Evolutionary conservation across 306 rosid genomes (phyloP).

Genomic region (Neltuma alba): DNA sequence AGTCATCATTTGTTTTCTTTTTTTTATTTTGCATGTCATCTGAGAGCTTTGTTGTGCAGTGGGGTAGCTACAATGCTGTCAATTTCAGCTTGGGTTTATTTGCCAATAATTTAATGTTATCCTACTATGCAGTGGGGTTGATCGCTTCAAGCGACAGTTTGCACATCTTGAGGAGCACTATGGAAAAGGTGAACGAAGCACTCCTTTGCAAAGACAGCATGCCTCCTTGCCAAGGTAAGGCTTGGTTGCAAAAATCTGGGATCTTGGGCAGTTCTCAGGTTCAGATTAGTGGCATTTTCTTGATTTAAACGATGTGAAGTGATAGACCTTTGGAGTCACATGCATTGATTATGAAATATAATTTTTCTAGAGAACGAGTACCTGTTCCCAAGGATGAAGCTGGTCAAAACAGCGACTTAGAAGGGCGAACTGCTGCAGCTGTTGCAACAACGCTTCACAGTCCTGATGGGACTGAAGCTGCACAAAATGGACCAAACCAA

Average conservation of each 20-base stretch:
- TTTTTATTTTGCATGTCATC: neutral
- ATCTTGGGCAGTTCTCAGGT: slow-evolving; percentile 3
- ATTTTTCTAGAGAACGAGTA: slow-evolving; percentile 76
- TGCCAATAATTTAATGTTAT: slow-evolving; percentile 33
- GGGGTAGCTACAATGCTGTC: neutral
- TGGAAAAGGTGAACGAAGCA: slow-evolving; percentile 78
- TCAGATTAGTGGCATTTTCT: slow-evolving; percentile 10
- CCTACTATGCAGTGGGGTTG: slow-evolving; percentile 76
- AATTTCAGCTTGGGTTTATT: slow-evolving; percentile 11
- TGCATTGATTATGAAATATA: slow-evolving; percentile 22
- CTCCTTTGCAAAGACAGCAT: slow-evolving; percentile 89
- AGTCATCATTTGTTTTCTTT: no score
- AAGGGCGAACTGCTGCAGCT: slow-evolving; percentile 51
- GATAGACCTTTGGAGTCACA: neutral
- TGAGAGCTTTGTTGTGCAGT: neutral
- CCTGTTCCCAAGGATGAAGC: slow-evolving; percentile 55
- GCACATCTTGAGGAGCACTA: slow-evolving; percentile 92
- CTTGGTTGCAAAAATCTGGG: slow-evolving; percentile 4
- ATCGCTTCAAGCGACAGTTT: slow-evolving; percentile 95
- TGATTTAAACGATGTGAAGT: slow-evolving; percentile 22
- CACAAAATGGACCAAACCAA: slow-evolving; percentile 55
- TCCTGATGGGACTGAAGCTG: slow-evolving; percentile 52
- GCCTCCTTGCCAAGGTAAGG: slow-evolving; percentile 92
- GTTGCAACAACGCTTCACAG: slow-evolving; percentile 59
- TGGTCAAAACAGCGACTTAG: slow-evolving; percentile 47